Conservation (phyloP, 768 basidiomycete species). For the Roridomyces roridus region DNA sequence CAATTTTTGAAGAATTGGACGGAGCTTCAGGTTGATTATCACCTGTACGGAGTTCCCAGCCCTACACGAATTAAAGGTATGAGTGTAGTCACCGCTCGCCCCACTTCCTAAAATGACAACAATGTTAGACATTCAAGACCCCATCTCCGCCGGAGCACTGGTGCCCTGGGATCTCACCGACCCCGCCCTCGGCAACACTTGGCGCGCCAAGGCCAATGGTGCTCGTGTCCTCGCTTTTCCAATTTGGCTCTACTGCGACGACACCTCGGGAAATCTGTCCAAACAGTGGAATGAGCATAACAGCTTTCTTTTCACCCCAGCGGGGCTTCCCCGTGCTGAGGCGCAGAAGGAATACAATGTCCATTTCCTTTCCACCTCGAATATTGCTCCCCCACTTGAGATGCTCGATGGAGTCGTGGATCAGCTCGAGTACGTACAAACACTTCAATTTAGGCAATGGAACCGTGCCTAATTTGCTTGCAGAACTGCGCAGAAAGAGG, state of each 20-base stretch:
- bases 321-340: neutral
- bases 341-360: neutral
- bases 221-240: conserved; percentile 28
- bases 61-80: no score
- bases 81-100: no score
- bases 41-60: no score
- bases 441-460: no score
- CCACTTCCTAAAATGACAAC: no score
- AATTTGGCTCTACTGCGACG: conserved; percentile 36
- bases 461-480: no score
- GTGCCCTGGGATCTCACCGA: neutral
- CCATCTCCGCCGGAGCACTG: neutral
- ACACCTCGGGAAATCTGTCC: conserved; percentile 37
- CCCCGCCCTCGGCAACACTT: conserved; percentile 7
- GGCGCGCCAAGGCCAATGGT: conserved; percentile 7
- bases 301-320: neutral
- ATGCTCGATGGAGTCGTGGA: conserved; percentile 2
- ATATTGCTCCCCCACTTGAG: no score
- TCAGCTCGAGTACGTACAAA: conserved; percentile 25
- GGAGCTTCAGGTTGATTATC: no score
- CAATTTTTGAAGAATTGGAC: no score
- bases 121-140: no score
- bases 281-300: conserved; percentile 31
- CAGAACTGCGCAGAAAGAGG: no score
- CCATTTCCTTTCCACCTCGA: no score